These are phyloP conservation scores for Teratosphaeria gauchensis DNA, from an alignment of 2,329 filamentous ascomycete species.

Conservation along the genomic window DNA sequence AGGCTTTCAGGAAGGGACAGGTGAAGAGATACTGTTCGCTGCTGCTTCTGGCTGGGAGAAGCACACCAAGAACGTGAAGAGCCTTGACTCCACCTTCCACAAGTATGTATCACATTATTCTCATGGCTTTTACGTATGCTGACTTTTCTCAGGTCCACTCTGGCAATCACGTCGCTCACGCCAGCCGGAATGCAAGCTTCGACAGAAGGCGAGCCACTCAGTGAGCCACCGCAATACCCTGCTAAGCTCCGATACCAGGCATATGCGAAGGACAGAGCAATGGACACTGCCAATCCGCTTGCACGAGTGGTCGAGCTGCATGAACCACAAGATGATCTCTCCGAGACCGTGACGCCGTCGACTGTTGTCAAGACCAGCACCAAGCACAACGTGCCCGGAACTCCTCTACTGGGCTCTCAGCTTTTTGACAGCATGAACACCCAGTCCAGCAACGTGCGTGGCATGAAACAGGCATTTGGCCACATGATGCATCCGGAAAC, in stretches of 20 bases:
- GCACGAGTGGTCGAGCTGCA: not conserved
- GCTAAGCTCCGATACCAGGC: not conserved
- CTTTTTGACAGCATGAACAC: slow-evolving; percentile 9
- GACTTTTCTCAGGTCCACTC: slow-evolving; percentile 5
- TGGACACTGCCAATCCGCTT: not conserved
- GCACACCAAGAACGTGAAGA: slow-evolving; percentile 23
- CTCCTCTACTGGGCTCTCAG: not conserved
- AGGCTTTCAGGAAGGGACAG: slow-evolving; percentile 28
- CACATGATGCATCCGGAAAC: slow-evolving; percentile 20
- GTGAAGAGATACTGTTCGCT: slow-evolving; percentile 28
- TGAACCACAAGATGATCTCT: not conserved
- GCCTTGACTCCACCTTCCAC: slow-evolving; percentile 31
- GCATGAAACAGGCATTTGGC: slow-evolving; percentile 16
- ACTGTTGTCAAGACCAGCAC: not conserved
- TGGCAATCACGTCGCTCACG: slow-evolving; percentile 12
- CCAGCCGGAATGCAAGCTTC: not conserved
- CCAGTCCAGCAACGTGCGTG: slow-evolving; percentile 12
- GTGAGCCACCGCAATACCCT: not conserved
- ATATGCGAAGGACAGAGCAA: not conserved
- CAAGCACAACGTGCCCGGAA: not conserved
- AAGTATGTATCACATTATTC: slow-evolving; percentile 18
- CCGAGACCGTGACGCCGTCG: not conserved
- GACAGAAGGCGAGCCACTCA: not conserved
- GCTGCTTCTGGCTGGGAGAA: slow-evolving; percentile 29
- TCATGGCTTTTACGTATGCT: not conserved